Evolutionary conservation across 441 rosid genomes (phyloP).

Genomic region (Raphanus hybrid): DNA sequence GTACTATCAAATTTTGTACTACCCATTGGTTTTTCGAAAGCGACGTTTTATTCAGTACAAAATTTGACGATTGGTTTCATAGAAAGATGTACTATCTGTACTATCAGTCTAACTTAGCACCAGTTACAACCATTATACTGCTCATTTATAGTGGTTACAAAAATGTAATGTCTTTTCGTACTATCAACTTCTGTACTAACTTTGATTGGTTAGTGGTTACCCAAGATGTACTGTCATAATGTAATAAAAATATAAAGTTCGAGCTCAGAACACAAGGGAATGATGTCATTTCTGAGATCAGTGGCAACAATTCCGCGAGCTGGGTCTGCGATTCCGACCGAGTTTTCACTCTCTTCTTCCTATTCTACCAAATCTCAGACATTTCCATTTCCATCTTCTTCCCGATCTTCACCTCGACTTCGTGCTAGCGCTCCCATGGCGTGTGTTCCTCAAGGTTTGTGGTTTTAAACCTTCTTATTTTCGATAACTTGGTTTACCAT

Average conservation of each 20-base stretch:
- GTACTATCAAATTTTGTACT: too few species aligned
- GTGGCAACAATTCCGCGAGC: neutral
- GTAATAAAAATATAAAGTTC: neutral
- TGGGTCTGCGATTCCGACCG: neutral
- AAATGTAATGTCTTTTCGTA: neutral
- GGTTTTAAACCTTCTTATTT: neutral
- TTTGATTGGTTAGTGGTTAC: neutral
- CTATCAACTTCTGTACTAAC: neutral
- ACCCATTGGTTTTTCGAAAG: too few species aligned
- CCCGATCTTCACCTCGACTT: neutral
- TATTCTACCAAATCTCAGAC: neutral
- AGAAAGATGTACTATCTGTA: neutral
- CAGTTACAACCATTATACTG: neutral
- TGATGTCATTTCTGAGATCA: neutral
- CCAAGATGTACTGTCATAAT: neutral
- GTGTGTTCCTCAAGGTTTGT: neutral
- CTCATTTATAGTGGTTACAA: neutral
- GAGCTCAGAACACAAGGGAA: neutral
- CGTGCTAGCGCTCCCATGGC: neutral
- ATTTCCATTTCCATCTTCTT: neutral
- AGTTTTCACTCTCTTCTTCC: neutral
- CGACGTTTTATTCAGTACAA: too few species aligned
- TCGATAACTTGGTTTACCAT: neutral
- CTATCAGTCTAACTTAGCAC: neutral
- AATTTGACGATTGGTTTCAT: neutral